These are phyloP conservation scores for Morella rubra DNA, from an alignment of 306 rosid genomes.

Conservation along the genomic window DNA sequence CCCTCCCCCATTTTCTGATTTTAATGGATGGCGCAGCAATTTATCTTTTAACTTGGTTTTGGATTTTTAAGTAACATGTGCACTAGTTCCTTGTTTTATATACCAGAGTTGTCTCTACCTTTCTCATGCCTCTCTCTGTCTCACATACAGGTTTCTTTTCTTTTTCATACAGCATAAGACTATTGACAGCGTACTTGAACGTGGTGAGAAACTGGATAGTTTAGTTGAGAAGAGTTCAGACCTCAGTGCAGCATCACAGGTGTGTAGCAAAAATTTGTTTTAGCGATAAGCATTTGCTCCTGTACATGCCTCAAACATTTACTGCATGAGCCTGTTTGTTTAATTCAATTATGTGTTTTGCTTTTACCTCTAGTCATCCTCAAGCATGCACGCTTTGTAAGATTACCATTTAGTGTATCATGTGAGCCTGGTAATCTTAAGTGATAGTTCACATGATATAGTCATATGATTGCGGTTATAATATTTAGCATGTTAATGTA, in stretches of 20 bases:
- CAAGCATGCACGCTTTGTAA: neutral
- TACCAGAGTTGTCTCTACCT: neutral
- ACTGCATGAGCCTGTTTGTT: conserved; percentile 7
- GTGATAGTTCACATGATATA: neutral
- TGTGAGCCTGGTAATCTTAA: neutral
- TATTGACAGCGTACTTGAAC: conserved; percentile 94
- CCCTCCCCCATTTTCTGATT: too few relatives aligned
- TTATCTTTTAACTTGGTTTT: neutral
- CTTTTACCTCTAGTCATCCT: neutral
- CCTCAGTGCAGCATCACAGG: conserved; percentile 98
- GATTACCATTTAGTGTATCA: neutral
- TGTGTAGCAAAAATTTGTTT: conserved; percentile 25
- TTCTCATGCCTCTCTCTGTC: conserved; percentile 18
- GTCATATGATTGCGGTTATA: neutral
- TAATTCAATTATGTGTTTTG: neutral
- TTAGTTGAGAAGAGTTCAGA: conserved; percentile 99
- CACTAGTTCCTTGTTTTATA: neutral
- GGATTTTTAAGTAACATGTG: neutral
- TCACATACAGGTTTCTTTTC: conserved; percentile 15
- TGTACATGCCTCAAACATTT: neutral
- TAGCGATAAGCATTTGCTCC: conserved; percentile 9
- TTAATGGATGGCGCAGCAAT: too few relatives aligned
- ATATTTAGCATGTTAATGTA: neutral
- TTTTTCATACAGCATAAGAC: conserved; percentile 76
- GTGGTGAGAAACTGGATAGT: conserved; percentile 97